Conservation (phyloP, 352 stramenopile genomes). For the Pythium sukuiense region DNA sequence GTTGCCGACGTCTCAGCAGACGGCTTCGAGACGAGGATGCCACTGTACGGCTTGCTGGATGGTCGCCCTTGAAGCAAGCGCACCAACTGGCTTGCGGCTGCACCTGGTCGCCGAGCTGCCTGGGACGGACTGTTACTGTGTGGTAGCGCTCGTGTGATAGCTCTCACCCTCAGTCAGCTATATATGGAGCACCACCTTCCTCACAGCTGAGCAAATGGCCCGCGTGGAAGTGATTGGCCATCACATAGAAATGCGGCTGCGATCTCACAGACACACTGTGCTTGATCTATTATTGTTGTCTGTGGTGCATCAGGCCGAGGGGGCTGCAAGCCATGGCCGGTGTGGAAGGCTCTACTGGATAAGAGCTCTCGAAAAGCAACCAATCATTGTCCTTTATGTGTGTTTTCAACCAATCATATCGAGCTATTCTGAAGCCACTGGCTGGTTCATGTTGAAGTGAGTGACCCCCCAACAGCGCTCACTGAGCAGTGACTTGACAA, state of each 20-base stretch:
- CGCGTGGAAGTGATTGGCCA: neutral
- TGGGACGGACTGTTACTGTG: neutral
- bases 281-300: neutral
- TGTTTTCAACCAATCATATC: too few species aligned
- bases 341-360: too few species aligned
- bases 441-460: too few species aligned
- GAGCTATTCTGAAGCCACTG: too few species aligned
- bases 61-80: neutral
- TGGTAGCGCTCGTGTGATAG: neutral
- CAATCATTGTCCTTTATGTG: too few species aligned
- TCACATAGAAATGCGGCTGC: neutral
- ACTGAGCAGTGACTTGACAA: too few species aligned
- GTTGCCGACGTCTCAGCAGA: too few species aligned
- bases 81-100: neutral
- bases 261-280: neutral
- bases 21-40: too few species aligned
- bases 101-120: neutral
- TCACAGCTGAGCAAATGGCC: neutral
- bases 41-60: neutral
- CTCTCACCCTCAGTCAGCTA: neutral
- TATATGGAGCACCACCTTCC: neutral
- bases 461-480: too few species aligned
- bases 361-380: too few species aligned
- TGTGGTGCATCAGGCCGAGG: neutral
- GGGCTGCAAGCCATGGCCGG: too few species aligned